phyloP scores from a whole-genome alignment of 768 basidiomycete species.

The Hericium erinaceus region DNA sequence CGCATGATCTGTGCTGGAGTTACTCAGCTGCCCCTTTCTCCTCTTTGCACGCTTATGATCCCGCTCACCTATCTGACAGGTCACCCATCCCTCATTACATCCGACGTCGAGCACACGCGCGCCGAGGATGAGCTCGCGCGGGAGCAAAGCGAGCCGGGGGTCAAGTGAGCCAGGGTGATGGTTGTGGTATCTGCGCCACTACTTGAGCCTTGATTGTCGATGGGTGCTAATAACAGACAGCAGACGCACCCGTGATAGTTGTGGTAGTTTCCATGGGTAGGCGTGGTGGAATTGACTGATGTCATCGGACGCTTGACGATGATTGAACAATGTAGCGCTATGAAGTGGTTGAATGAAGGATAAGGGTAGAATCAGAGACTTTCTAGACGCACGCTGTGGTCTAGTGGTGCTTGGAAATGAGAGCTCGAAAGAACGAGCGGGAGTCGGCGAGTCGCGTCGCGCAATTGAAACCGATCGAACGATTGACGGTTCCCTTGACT shows the following conservation, averaged over 20 bases:
- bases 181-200: conserved; percentile 2
- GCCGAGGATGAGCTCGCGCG: conserved; percentile 38
- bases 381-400: too few species aligned
- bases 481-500: too few species aligned
- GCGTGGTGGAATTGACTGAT: conserved; percentile 3
- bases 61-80: conserved; percentile 70
- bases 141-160: conserved; percentile 56
- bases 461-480: too few species aligned
- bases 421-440: too few species aligned
- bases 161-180: conserved; percentile 28
- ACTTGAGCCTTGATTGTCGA: not conserved
- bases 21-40: not conserved
- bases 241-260: conserved; percentile 12
- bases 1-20: conserved; percentile 51
- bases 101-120: conserved; percentile 74
- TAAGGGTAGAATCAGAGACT: too few species aligned
- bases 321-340: too few species aligned
- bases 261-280: conserved; percentile 15
- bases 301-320: not conserved
- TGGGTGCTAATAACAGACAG: not conserved
- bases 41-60: not conserved
- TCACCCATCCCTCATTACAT: conserved; percentile 81
- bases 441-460: too few species aligned
- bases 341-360: too few species aligned
- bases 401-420: too few species aligned